Percentiles rank a stretch among this genome's conserved stretches.
Conservation (phyloP, 2,329 filamentous ascomycete species). For the Fusarium oxysporum region DNA sequence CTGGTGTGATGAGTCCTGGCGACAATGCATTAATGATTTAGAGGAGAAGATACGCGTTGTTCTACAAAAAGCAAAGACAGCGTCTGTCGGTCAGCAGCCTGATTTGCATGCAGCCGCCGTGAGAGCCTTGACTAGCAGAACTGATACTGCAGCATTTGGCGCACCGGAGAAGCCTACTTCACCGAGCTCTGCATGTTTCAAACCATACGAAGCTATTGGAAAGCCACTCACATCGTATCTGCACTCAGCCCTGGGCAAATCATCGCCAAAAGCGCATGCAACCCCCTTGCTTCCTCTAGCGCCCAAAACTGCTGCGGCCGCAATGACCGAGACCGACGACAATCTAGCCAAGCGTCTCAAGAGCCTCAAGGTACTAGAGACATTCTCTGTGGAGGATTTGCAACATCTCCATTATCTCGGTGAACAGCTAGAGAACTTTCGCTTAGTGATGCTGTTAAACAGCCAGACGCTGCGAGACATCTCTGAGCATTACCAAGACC, state of each 20-base stretch:
- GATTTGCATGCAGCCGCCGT: not conserved
- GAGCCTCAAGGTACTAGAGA: not conserved
- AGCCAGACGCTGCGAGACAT: constrained; percentile 8
- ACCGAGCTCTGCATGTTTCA: too few relatives aligned
- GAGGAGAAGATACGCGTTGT: not conserved
- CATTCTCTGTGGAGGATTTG: constrained; percentile 7
- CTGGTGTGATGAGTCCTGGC: constrained; percentile 1
- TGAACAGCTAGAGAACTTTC: constrained; percentile 2
- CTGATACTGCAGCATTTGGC: too few relatives aligned
- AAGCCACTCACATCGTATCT: not conserved
- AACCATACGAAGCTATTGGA: not conserved
- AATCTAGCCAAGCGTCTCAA: not conserved
- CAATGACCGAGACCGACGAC: not conserved
- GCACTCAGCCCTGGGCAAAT: too few relatives aligned
- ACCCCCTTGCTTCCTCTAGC: not conserved
- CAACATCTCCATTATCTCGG: constrained; percentile 16
- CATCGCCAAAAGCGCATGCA: too few relatives aligned
- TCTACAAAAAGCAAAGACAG: not conserved
- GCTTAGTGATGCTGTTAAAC: constrained; percentile 17
- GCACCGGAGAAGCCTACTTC: too few relatives aligned
- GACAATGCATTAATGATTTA: not conserved
- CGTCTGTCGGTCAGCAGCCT: not conserved
- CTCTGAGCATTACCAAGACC: constrained; percentile 4
- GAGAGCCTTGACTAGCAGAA: too few relatives aligned
- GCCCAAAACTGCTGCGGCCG: not conserved